Evolutionary conservation across 805 yeast species (phyloP).

Genomic region (Osmozyma mogii): DNA sequence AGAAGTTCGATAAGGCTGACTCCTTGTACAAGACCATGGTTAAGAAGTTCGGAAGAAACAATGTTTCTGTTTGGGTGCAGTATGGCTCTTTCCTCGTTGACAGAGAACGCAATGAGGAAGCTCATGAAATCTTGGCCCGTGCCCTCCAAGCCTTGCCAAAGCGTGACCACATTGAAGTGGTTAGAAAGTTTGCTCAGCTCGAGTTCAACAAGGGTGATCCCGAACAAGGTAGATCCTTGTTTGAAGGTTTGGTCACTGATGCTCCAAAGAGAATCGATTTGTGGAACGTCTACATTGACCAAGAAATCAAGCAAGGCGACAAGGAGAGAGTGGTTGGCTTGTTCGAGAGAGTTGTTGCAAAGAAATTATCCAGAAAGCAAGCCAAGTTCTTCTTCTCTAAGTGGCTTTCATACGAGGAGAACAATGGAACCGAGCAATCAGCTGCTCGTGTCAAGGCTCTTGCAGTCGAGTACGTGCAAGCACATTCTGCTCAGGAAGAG

Average conservation of each 20-base stretch:
- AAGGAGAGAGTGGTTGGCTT: constrained; percentile 64
- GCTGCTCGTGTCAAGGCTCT: constrained; percentile 83
- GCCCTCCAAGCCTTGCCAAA: constrained; percentile 68
- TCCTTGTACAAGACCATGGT: constrained; percentile 56
- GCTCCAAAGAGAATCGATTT: constrained; percentile 88
- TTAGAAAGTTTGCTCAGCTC: constrained; percentile 79
- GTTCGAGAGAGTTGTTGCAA: constrained; percentile 69
- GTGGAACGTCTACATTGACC: constrained; percentile 94
- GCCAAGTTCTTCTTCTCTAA: constrained; percentile 92
- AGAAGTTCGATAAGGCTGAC: constrained; percentile 64
- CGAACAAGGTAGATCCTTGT: constrained; percentile 90
- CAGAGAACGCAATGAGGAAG: constrained; percentile 46
- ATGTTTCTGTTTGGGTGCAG: constrained; percentile 73
- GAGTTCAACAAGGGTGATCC: constrained; percentile 84
- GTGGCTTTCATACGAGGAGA: constrained; percentile 80
- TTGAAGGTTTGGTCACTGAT: constrained; percentile 85
- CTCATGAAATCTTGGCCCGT: constrained; percentile 65
- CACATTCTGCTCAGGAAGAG: constrained; percentile 11
- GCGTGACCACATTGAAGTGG: constrained; percentile 69
- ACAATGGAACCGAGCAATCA: constrained; percentile 56
- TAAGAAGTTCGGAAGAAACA: constrained; percentile 69
- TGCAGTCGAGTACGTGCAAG: constrained; percentile 69
- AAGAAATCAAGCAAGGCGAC: constrained; percentile 64
- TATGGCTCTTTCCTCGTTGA: constrained; percentile 71
- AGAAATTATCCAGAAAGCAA: constrained; percentile 74